Evolutionary conservation across 768 basidiomycete genomes (phyloP).

Genomic region (Mrakia blollopis): DNA sequence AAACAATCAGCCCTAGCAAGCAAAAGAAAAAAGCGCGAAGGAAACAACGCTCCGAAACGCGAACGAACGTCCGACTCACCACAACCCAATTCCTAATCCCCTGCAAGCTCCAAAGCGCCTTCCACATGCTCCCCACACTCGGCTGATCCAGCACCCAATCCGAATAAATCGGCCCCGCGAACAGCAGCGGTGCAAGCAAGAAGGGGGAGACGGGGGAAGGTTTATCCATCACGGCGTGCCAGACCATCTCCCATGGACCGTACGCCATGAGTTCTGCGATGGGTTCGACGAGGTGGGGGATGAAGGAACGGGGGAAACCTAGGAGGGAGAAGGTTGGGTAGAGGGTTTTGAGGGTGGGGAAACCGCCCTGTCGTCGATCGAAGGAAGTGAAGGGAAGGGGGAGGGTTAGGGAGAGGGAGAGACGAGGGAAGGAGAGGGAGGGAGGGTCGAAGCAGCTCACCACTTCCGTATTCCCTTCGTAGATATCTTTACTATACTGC

Average conservation of each 20-base stretch:
- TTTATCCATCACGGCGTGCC: not conserved
- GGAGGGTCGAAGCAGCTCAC: constrained; percentile 1
- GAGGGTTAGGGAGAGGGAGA: not conserved
- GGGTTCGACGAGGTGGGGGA: not conserved
- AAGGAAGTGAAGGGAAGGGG: not conserved
- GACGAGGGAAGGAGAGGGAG: not conserved
- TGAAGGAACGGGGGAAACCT: constrained; percentile 22
- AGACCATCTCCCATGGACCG: not conserved
- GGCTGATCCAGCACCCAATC: constrained; percentile 40
- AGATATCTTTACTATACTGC: constrained; percentile 9
- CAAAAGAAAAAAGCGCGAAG: no score
- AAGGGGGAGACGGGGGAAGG: constrained; percentile 27
- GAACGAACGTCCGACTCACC: constrained; percentile 40
- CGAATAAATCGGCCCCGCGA: constrained; percentile 69
- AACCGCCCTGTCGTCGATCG: not conserved
- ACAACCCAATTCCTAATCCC: constrained; percentile 68
- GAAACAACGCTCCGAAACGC: no score
- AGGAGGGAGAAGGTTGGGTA: constrained; percentile 26
- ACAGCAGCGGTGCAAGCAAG: constrained; percentile 46
- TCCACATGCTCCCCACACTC: constrained; percentile 45
- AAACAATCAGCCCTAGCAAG: no score
- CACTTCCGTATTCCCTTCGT: not conserved
- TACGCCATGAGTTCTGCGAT: not conserved
- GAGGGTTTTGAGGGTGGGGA: not conserved
- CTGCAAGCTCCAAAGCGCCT: constrained; percentile 52